Base-by-base conservation (phyloP, 257 asterid genomes). In the Jacaranda mimosifolia region DNA sequence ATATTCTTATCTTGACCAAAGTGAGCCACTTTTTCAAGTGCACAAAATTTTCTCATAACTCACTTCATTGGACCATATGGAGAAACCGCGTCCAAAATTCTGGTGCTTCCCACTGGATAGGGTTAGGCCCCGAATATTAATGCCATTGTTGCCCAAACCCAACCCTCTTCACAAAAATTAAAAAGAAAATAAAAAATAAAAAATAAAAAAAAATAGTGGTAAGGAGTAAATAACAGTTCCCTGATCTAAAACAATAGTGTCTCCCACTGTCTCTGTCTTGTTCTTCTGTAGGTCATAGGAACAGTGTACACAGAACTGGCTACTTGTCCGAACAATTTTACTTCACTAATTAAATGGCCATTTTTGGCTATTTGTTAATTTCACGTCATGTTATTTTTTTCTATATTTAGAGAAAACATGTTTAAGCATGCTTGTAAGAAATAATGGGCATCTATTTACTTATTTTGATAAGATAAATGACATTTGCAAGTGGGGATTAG, bases 171-270 rank as follows among this genome's bases (percentile, higher is more conserved):
- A 46, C 13, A 35, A 42, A 42, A 42, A 42, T 42, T 1, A 42
- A 42, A 42, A 42, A 42, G 7, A 42, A 40, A 40, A 40, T 8
- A 3, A 40, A 40, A 8, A 40, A 68, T 48, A 26, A 9, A 14
- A 32, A 59, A 26, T 6, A 14, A 57, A 36, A 17, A 71, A 26
- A 66, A 39, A 14, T 68, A 75, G 81, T 75, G 81, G 84, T 63
- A 43, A 55, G 80, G 84, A 80, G 63, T 68, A 80, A 51, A 63
- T 10, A 51, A 68, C 53, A 67, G 70, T 77, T 46, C 4, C 59
- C 26, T 45, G 7, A 78, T 74, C 83, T 63, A 32, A 62, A 82
- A 68, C 21, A 68, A 73, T 26, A 82, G 83, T 78, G 64, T 7
- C 32, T 26, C 66, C 83, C 83, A 82, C 77, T 82, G 13, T 46